A percentile compares a stretch with the other conserved stretches of the same genome.
These are phyloP conservation scores for Tylopilus sp. DNA, from an alignment of 768 basidiomycete genomes.

Conservation along the genomic window DNA sequence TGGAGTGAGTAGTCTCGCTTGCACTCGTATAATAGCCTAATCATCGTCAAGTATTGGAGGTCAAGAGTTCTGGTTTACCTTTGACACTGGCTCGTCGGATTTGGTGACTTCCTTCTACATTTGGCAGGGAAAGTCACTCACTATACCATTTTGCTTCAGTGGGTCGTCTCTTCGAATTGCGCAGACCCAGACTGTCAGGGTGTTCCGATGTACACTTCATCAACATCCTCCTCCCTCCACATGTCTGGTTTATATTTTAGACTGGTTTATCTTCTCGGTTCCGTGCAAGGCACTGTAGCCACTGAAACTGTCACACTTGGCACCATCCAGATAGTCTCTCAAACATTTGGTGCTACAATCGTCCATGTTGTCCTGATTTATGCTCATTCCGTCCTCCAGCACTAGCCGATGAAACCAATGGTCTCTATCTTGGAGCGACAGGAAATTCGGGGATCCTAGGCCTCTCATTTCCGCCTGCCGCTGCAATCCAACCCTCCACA, in stretches of 20 bases:
- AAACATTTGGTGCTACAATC: conserved; percentile 42
- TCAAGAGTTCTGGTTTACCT: conserved; percentile 42
- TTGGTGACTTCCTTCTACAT: conserved; percentile 33
- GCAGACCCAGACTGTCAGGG: conserved; percentile 40
- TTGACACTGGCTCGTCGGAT: conserved; percentile 60
- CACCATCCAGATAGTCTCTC: conserved; percentile 41
- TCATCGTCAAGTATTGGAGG: conserved; percentile 36
- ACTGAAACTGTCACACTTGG: conserved; percentile 48
- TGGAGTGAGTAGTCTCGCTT: conserved; percentile 26
- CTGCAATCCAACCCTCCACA: conserved; percentile 42
- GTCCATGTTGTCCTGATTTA: not conserved
- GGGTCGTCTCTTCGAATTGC: conserved; percentile 51
- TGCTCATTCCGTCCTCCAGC: conserved; percentile 31
- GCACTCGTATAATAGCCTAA: conserved; percentile 1
- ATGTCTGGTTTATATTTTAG: conserved; percentile 37
- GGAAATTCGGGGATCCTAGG: conserved; percentile 57
- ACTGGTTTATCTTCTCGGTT: conserved; percentile 50
- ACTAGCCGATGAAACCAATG: conserved; percentile 40
- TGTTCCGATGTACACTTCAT: conserved; percentile 39
- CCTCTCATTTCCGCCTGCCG: conserved; percentile 46
- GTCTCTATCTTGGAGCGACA: conserved; percentile 41
- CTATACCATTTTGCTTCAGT: conserved; percentile 33
- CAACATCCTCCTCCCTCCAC: conserved; percentile 29
- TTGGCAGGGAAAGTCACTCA: conserved; percentile 2
- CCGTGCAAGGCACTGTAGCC: conserved; percentile 49